Evolutionary conservation across 2,329 filamentous ascomycete genomes (phyloP), one percentile per base, ranked within the genome.

Genomic region (Fusarium graminum): DNA sequence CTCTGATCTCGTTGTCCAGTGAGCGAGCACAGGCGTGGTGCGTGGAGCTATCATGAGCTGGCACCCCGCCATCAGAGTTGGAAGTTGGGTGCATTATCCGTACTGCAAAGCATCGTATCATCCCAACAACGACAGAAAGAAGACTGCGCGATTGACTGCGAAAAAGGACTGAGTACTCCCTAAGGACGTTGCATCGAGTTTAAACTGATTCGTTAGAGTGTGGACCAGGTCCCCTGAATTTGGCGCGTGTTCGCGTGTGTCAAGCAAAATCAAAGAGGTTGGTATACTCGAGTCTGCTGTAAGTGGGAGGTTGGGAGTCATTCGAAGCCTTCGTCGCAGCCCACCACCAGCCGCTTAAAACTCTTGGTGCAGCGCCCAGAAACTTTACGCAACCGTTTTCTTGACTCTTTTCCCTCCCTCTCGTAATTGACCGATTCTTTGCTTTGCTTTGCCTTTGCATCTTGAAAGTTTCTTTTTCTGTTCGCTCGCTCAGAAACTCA

Each of bases 271-370:
- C 68, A 58, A 56, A 73, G 75, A 75, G 75, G 75, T 61, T 77
- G 74, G 75, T 63, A 19, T 45, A 50, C 46, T 25, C 32, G 26
- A 44, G 29, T 52, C 74, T 30, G 51, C 38, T 53, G 70, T 74
- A 76, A 76, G 74, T 75, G 65, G 74, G 76, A 77, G 76, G 76
- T 74, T 77, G 76, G 76, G 76, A 72, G 51, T 57, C 55, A 39
- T 54, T 60, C 62, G 59, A 73, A 69, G 65, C 57, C 65, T 64
- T 64, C 60, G 46, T 59, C 32, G 61, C 57, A 68, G 56, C 69
- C 66, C 65, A 67, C 66, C 61, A 67, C 67, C 69, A 65, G 65
- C 71, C 69, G 55, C 70, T 71, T 76, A 73, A 75, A 75, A 74
- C 65, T 73, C 74, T 69, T 72, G 60, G 67, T 76, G 72, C 74